Conservation (phyloP, 441 rosid species). For the Gossypium gossypioides region DNA sequence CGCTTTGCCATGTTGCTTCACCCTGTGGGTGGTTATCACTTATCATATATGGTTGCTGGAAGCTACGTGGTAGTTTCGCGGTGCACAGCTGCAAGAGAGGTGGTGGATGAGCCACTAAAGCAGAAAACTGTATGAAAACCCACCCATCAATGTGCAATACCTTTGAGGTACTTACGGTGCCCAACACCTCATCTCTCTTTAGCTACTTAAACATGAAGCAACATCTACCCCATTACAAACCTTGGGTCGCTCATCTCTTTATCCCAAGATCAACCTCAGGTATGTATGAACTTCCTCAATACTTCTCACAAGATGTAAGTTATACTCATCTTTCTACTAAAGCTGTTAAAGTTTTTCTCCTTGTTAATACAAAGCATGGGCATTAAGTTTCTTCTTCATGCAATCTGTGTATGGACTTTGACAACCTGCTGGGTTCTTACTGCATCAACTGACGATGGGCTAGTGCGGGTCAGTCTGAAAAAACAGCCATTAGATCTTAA, state of each 20-base stretch:
- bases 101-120: not conserved
- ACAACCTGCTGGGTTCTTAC: conserved; percentile 18
- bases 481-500: conserved; percentile 31
- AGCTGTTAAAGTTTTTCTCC: not conserved
- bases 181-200: not conserved
- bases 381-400: conserved; percentile 23
- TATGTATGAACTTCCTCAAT: not conserved
- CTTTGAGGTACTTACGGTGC: not conserved
- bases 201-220: not conserved
- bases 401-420: conserved; percentile 26
- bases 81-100: not conserved
- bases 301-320: not conserved
- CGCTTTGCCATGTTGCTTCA: not conserved
- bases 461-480: conserved; percentile 38
- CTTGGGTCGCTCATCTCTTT: not conserved
- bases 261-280: not conserved
- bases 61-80: conserved; percentile 27
- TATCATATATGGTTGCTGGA: conserved; percentile 10
- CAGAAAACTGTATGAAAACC: not conserved
- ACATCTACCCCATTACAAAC: not conserved
- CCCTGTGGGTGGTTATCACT: not conserved
- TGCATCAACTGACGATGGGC: conserved; percentile 26
- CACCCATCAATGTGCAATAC: not conserved
- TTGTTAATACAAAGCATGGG: conserved; percentile 14
- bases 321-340: not conserved